A percentile compares a stretch with the other conserved stretches of the same genome.
These are phyloP conservation scores for Coniferiporia weirii DNA, from an alignment of 1,284 basidiomycete genomes.

Conservation along the genomic window DNA sequence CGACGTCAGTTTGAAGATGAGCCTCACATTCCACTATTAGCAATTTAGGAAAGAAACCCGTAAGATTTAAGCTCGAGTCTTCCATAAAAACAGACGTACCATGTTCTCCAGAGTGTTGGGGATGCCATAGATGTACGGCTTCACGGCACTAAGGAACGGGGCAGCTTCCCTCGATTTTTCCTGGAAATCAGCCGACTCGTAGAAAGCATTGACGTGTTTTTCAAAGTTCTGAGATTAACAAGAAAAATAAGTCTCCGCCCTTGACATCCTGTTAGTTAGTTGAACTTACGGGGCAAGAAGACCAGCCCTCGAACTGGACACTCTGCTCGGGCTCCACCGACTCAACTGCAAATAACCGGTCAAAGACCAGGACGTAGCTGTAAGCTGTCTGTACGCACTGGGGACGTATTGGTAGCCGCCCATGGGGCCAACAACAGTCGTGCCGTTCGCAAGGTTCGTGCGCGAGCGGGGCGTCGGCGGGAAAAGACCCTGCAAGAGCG, in stretches of 20 bases:
- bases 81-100: conserved; percentile 22
- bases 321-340: conserved; percentile 81
- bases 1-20: not conserved
- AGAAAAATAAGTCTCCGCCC: not conserved
- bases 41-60: not conserved
- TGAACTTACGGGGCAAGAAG: conserved; percentile 63
- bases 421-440: conserved; percentile 67
- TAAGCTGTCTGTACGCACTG: conserved; percentile 32
- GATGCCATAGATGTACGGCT: conserved; percentile 38
- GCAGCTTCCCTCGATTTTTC: conserved; percentile 29
- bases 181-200: conserved; percentile 33
- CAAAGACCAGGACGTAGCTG: not conserved
- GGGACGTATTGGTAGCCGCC: conserved; percentile 83
- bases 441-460: conserved; percentile 73
- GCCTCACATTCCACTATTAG: conserved; percentile 33
- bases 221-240: conserved; percentile 26
- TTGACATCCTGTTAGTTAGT: not conserved
- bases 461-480: conserved; percentile 65
- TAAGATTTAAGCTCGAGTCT: not conserved
- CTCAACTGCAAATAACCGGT: conserved; percentile 44
- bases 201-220: conserved; percentile 27
- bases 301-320: conserved; percentile 82
- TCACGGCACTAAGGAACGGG: conserved; percentile 37
- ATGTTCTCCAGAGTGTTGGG: conserved; percentile 39
- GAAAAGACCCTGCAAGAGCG: conserved; percentile 75